Conservation (phyloP, 176 grass and related monocot species). For the Aegilops bicornis region DNA sequence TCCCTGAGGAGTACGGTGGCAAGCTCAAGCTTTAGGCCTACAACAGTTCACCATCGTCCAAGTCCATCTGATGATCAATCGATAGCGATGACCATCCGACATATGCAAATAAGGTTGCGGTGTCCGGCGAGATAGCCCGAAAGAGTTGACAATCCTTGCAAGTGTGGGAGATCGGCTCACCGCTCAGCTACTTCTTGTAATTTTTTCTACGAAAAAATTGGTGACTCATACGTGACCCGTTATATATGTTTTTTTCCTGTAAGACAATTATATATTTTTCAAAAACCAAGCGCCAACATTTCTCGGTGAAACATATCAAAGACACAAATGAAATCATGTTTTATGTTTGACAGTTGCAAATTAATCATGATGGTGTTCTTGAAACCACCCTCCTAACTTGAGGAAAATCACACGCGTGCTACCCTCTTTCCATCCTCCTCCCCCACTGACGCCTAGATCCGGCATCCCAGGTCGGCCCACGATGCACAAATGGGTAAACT, state of each 20-base stretch:
- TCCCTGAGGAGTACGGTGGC: slow-evolving; percentile 67
- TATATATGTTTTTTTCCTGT: background rate
- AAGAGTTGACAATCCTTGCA: background rate
- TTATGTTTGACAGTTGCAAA: too few relatives aligned
- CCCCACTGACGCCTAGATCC: too few relatives aligned
- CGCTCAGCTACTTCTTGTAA: background rate
- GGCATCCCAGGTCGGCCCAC: too few relatives aligned
- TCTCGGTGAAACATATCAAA: too few relatives aligned
- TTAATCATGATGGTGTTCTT: too few relatives aligned
- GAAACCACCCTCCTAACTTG: too few relatives aligned
- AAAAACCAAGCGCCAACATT: too few relatives aligned
- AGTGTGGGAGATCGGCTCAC: background rate
- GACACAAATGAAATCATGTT: too few relatives aligned
- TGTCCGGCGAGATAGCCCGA: background rate
- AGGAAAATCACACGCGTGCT: too few relatives aligned
- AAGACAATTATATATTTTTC: too few relatives aligned
- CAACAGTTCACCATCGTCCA: background rate
- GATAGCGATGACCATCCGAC: background rate
- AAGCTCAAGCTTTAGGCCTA: slow-evolving; percentile 28
- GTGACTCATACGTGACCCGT: background rate
- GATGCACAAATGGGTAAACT: too few relatives aligned
- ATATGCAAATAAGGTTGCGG: background rate
- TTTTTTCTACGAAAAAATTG: background rate
- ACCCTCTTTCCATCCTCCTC: too few relatives aligned
- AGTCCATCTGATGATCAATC: background rate